Conservation (phyloP, 2,329 filamentous ascomycete species). For the Fusarium neocosmosporiellum region DNA sequence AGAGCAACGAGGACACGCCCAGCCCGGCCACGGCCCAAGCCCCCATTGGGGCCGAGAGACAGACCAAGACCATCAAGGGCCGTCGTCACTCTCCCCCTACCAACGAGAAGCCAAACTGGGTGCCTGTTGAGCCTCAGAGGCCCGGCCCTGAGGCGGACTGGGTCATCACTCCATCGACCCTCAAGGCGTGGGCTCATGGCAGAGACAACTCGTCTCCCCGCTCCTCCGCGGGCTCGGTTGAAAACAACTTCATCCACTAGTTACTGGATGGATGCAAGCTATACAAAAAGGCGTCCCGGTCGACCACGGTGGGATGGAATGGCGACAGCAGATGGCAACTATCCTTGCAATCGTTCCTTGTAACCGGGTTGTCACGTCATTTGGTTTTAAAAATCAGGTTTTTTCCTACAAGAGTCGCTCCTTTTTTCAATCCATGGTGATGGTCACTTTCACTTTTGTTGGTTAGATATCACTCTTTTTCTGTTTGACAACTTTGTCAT, state of each 20-base stretch:
- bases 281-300: neutral
- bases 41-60: conserved; percentile 31
- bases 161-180: conserved; percentile 12
- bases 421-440: neutral
- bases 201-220: conserved; percentile 19
- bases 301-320: neutral
- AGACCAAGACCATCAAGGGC: conserved; percentile 7
- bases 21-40: conserved; percentile 7
- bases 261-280: conserved; percentile 6
- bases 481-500: conserved; percentile 2
- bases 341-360: neutral
- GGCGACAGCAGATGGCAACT: neutral
- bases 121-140: conserved; percentile 45
- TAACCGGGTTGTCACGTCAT: neutral
- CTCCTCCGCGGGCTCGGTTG: conserved; percentile 21
- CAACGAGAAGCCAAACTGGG: conserved; percentile 35
- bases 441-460: neutral
- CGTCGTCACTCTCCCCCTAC: neutral
- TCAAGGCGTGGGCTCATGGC: conserved; percentile 17
- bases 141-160: conserved; percentile 41
- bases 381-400: neutral
- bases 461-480: conserved; percentile 33
- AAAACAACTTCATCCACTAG: conserved; percentile 12
- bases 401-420: neutral
- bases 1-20: conserved; percentile 12